Evolutionary conservation across 2,329 filamentous ascomycete genomes (phyloP).

Genomic region (Neofusicoccum parvum): DNA sequence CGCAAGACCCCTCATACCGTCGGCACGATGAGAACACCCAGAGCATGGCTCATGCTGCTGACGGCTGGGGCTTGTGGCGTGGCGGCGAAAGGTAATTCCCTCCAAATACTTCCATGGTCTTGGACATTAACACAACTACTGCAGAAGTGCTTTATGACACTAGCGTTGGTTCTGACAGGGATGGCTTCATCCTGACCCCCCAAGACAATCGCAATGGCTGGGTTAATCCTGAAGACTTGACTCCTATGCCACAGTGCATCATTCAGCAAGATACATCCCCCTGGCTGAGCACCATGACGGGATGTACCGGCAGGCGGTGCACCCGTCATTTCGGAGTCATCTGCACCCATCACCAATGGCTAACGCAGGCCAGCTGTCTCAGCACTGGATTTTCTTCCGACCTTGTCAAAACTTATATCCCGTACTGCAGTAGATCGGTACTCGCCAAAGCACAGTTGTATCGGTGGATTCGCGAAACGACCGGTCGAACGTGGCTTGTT

Average conservation of each 20-base stretch:
- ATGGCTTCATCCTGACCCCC: slow-evolving; percentile 20
- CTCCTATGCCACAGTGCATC: slow-evolving; percentile 39
- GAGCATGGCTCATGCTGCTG: slow-evolving; percentile 18
- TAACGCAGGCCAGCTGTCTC: slow-evolving; percentile 37
- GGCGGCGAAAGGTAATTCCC: slow-evolving; percentile 23
- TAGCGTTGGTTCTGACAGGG: no score
- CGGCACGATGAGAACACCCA: slow-evolving; percentile 20
- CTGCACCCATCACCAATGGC: slow-evolving; percentile 38
- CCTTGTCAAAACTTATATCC: slow-evolving; percentile 30
- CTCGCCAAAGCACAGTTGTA: slow-evolving; percentile 38
- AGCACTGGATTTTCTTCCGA: slow-evolving; percentile 33
- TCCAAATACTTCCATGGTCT: not conserved
- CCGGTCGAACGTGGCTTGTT: slow-evolving; percentile 37
- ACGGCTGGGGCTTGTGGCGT: slow-evolving; percentile 7
- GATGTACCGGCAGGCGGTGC: slow-evolving; percentile 34
- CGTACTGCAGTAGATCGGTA: slow-evolving; percentile 35
- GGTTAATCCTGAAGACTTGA: slow-evolving; percentile 39
- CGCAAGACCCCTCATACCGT: not conserved
- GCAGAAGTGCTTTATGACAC: not conserved
- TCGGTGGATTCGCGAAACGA: slow-evolving; percentile 31
- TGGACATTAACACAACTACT: slow-evolving; percentile 14
- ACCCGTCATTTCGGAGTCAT: slow-evolving; percentile 35
- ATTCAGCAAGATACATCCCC: slow-evolving; percentile 35
- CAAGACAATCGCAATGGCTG: slow-evolving; percentile 31
- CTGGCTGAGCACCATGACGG: slow-evolving; percentile 37